phyloP scores from a whole-genome alignment of 257 asterid genomes.

The Ophiorrhiza pumila region DNA sequence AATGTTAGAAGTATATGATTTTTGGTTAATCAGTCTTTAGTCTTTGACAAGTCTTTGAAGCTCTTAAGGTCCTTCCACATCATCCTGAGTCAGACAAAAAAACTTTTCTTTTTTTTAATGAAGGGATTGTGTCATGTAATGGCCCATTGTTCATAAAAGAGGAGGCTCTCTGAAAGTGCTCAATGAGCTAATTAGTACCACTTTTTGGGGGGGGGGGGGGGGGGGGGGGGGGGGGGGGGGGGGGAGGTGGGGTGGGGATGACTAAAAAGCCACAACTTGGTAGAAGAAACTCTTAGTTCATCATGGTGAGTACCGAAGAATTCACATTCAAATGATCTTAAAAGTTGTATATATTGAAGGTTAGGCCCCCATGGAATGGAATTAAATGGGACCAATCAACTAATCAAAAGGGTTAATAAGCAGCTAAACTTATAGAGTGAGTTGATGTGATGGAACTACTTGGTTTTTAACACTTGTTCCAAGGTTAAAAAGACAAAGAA shows the following conservation, averaged over 20 bases:
- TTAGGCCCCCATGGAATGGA: no score
- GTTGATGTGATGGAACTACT: background rate
- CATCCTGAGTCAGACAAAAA: conserved; percentile 48
- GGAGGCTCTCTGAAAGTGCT: conserved; percentile 30
- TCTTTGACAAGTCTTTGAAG: conserved; percentile 25
- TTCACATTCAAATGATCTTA: conserved; percentile 24
- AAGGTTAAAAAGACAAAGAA: conserved; percentile 1
- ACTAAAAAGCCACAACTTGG: conserved; percentile 24
- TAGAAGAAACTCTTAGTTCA: conserved; percentile 18
- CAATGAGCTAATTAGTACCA: conserved; percentile 24
- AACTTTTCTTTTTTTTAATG: conserved; percentile 24
- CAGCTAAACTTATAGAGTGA: background rate
- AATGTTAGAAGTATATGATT: background rate
- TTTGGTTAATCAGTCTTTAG: background rate
- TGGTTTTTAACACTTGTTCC: background rate
- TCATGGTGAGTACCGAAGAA: background rate
- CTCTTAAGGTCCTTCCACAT: conserved; percentile 32
- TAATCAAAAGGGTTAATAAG: conserved; percentile 2
- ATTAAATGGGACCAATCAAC: background rate
- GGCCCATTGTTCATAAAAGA: conserved; percentile 39
- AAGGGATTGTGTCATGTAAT: conserved; percentile 30
- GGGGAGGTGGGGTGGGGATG: no score
- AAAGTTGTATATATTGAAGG: background rate
- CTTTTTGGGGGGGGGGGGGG: no score
- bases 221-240: no score